Percentiles rank a stretch among this genome's conserved stretches.
phyloP scores from a whole-genome alignment of 352 stramenopile genomes.

The Phytophthora idaei region DNA sequence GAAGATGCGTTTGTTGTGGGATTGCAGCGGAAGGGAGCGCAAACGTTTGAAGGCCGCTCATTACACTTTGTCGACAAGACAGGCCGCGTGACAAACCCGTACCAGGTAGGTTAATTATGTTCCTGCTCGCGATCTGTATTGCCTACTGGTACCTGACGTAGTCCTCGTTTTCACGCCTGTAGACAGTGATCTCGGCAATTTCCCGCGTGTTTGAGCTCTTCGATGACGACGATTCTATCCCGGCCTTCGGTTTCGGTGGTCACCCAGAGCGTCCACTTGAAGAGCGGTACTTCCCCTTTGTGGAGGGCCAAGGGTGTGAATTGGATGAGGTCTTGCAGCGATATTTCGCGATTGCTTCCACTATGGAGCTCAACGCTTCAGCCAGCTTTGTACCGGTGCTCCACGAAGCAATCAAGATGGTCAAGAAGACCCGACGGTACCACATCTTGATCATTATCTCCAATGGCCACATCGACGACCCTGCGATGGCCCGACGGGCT shows the following conservation, averaged over 20 bases:
- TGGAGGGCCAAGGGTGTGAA: conserved; percentile 41
- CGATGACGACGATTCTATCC: conserved; percentile 80
- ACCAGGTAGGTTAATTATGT: conserved; percentile 40
- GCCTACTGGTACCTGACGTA: too few relatives aligned
- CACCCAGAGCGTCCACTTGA: conserved; percentile 31
- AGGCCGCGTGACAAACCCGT: conserved; percentile 58
- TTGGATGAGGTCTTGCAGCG: conserved; percentile 62
- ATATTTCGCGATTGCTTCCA: conserved; percentile 71
- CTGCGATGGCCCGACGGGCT: conserved; percentile 51
- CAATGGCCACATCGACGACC: conserved; percentile 77
- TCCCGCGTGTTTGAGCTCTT: conserved; percentile 77
- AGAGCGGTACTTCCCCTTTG: conserved; percentile 62
- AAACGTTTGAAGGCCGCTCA: conserved; percentile 70
- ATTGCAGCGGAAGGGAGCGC: conserved; percentile 61
- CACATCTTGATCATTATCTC: conserved; percentile 88
- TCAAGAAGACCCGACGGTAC: conserved; percentile 50
- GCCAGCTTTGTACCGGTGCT: conserved; percentile 81
- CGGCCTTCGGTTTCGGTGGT: conserved; percentile 69
- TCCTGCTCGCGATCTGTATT: too few relatives aligned
- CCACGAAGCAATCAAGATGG: conserved; percentile 60
- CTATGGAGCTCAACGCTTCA: conserved; percentile 60
- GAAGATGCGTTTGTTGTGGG: background rate
- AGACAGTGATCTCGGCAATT: conserved; percentile 81
- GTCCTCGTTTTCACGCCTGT: background rate
- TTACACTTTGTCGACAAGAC: conserved; percentile 72